Percentiles rank a stretch among this genome's conserved stretches.
Conservation (phyloP, 2,329 filamentous ascomycete genomes). For the Aspergillus sp. region DNA sequence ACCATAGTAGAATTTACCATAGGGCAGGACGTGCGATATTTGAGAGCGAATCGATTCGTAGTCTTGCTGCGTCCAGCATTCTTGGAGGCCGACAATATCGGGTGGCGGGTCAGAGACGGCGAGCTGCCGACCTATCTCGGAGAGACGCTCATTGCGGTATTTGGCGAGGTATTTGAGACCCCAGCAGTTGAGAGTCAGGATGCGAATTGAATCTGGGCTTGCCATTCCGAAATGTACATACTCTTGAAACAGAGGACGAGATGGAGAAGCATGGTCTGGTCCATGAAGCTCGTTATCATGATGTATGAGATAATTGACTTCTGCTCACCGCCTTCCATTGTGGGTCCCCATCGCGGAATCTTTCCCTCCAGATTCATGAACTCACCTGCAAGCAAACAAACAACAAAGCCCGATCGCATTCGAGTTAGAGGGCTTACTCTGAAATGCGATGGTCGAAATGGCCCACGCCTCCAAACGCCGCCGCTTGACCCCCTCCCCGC, state of each 20-base stretch:
- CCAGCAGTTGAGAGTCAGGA: conserved; percentile 96
- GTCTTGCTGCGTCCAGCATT: conserved; percentile 88
- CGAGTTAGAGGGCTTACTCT: background rate
- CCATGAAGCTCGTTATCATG: background rate
- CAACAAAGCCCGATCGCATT: background rate
- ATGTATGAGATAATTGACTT: background rate
- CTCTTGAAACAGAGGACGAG: background rate
- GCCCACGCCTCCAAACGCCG: conserved; percentile 30
- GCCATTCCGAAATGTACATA: conserved; percentile 7
- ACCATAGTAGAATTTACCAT: conserved; percentile 89
- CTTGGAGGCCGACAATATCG: conserved; percentile 88
- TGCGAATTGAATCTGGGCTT: conserved; percentile 60
- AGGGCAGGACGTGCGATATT: conserved; percentile 73
- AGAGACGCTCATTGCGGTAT: conserved; percentile 72
- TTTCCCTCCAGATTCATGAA: background rate
- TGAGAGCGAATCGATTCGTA: conserved; percentile 74
- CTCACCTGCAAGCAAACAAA: background rate
- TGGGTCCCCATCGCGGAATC: background rate
- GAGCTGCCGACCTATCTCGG: conserved; percentile 80
- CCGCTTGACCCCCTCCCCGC: conserved; percentile 27
- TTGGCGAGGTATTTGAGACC: conserved; percentile 84
- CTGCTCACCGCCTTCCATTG: conserved; percentile 9
- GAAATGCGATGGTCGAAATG: background rate
- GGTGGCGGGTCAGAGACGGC: conserved; percentile 67
- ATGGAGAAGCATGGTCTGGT: background rate